A percentile compares a stretch with the other conserved stretches of the same genome.
Conservation (phyloP, 768 basidiomycete species). For the Boletus rufocinnamomeus region DNA sequence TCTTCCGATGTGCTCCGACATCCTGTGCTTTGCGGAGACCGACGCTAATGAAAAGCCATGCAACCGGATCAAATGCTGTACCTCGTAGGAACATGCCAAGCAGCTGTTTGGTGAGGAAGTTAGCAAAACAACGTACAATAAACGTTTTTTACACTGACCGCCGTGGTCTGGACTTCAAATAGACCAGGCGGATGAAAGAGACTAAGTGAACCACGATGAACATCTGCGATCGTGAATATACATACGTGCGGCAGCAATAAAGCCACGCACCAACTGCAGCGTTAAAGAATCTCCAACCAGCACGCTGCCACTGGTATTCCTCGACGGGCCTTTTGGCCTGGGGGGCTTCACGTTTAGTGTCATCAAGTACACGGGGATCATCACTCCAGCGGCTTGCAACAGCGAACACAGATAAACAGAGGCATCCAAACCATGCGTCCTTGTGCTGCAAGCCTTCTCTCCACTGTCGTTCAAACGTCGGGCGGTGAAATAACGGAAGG, state of each 20-base stretch:
- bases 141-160: conserved; percentile 36
- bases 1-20: conserved; percentile 72
- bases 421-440: conserved; percentile 59
- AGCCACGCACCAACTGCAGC: conserved; percentile 48
- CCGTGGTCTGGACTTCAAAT: conserved; percentile 64
- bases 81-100: conserved; percentile 57
- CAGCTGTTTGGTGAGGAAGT: conserved; percentile 38
- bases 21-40: conserved; percentile 70
- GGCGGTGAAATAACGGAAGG: conserved; percentile 70
- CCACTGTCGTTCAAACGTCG: conserved; percentile 68
- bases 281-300: conserved; percentile 64
- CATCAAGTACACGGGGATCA: conserved; percentile 57
- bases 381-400: conserved; percentile 66
- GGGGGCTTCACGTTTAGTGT: conserved; percentile 27
- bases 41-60: conserved; percentile 56
- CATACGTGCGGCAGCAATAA: not conserved
- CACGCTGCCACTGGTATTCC: conserved; percentile 48
- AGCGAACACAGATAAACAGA: conserved; percentile 68
- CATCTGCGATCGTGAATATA: conserved; percentile 39
- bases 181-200: conserved; percentile 57
- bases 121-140: conserved; percentile 4
- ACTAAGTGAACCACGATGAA: conserved; percentile 52
- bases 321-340: conserved; percentile 28
- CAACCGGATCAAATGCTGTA: conserved; percentile 47
- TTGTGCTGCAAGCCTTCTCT: conserved; percentile 51